Evolutionary conservation across 2,329 filamentous ascomycete genomes (phyloP), one percentile per base, ranked within the genome.

Genomic region (Hypoxylon sp.): DNA sequence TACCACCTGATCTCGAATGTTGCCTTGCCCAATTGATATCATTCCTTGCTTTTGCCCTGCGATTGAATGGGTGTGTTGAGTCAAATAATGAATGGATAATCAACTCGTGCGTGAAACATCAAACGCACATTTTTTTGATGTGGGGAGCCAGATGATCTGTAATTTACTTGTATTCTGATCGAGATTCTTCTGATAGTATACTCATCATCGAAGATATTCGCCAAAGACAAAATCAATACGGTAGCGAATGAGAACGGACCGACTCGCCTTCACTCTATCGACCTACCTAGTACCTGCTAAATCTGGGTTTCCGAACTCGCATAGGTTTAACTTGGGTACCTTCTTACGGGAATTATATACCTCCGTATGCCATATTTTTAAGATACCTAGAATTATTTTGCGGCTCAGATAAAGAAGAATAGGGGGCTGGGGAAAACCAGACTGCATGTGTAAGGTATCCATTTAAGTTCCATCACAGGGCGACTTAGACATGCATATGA

Each of bases 1-100:
- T 60, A 63, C 49, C 45, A 58, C 63, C 38, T 55, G 59, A 63
- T 60, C 59, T 63, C 55, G 50, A 60, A 66, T 49, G 32, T 52
- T 63, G 52, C 46, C 28, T 19, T 34, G 23, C 11, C 19, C 32
- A 30, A 34, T 49, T 51, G 52, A 58, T 62, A 59, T 65, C 48
- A 51, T 58, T 36, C 21, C 51, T 43, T 28, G 17, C 19, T 52
- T 52, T 52, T 60, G 23, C 46, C 17, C 30, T 6, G n/a, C 25
- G 7, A 25, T 17, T 46, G 14, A 21, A 50, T 32, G 50, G 56
- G 51, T 55, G n/a, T 55, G 10, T 23, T 59, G 41, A 58, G 17
- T 48, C 17, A 13, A 46, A 14, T n/a, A 36, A 23, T 45, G 32
- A 60, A 46, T 56, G 50, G 60, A n/a, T 58, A 60, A 45, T 57